Percentiles rank a stretch among this genome's conserved stretches.
phyloP scores from a whole-genome alignment of 768 basidiomycete species.

The Lactifluus subvellereus region DNA sequence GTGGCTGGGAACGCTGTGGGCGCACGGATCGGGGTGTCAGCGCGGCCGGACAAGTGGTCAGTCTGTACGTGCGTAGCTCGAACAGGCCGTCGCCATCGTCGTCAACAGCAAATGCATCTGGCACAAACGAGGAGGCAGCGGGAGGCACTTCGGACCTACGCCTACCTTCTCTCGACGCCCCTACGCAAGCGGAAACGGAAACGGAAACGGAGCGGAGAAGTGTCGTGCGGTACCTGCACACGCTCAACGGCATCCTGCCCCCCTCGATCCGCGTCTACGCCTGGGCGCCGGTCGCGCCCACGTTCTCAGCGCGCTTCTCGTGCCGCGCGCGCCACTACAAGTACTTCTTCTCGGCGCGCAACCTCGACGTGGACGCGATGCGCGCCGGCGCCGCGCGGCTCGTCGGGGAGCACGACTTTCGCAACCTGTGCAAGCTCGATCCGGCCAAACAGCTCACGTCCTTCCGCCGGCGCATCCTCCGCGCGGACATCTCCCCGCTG shows the following conservation, averaged over 20 bases:
- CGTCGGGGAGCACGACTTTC: constrained; percentile 89
- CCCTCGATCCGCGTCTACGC: constrained; percentile 85
- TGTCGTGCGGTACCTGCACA: constrained; percentile 71
- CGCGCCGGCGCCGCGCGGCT: constrained; percentile 62
- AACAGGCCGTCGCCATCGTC: constrained; percentile 27
- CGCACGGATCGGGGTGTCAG: constrained; percentile 95
- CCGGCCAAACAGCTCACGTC: constrained; percentile 83
- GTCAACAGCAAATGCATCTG: neutral
- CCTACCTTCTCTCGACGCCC: too few species aligned
- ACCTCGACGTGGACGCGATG: constrained; percentile 72
- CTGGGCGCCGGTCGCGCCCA: constrained; percentile 80
- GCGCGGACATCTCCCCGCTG: constrained; percentile 56
- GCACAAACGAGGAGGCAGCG: too few species aligned
- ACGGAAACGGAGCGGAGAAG: neutral
- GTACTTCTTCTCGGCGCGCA: constrained; percentile 79
- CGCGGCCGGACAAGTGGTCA: constrained; percentile 88
- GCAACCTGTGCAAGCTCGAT: constrained; percentile 93
- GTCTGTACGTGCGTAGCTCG: constrained; percentile 82
- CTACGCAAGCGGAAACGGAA: neutral
- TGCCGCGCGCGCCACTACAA: constrained; percentile 92
- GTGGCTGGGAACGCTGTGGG: constrained; percentile 88
- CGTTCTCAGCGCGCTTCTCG: constrained; percentile 85
- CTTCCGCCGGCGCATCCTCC: constrained; percentile 63
- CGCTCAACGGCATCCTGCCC: constrained; percentile 86
- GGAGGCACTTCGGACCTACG: too few species aligned